Evolutionary conservation across 2,329 filamentous ascomycete species (phyloP).

Genomic region (Cladosporium sphaerospermum): DNA sequence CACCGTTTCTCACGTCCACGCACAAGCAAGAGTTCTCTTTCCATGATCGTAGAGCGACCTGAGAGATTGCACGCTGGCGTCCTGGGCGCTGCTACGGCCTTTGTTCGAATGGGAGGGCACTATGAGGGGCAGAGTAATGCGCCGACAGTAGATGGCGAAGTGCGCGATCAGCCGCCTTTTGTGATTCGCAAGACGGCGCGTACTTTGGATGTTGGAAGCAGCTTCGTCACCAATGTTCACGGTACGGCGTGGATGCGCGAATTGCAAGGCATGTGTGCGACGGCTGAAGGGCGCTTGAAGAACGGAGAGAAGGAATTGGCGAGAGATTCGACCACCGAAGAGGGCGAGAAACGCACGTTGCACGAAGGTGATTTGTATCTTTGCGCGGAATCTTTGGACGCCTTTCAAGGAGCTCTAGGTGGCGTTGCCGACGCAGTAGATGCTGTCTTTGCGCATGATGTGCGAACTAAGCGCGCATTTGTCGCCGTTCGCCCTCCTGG

Average conservation of each 20-base stretch:
- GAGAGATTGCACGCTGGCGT: conserved; percentile 82
- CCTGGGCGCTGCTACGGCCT: conserved; percentile 76
- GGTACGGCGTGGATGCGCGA: conserved; percentile 92
- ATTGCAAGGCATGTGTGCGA: conserved; percentile 74
- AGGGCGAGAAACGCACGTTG: conserved; percentile 54
- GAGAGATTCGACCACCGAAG: conserved; percentile 36
- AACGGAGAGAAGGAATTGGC: conserved; percentile 71
- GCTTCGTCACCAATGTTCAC: conserved; percentile 83
- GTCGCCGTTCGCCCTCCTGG: conserved; percentile 89
- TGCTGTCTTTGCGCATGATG: conserved; percentile 59
- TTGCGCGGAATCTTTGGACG: conserved; percentile 75
- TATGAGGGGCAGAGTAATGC: conserved; percentile 66
- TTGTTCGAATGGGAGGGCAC: conserved; percentile 79
- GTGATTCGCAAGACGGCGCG: conserved; percentile 76
- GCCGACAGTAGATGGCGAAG: conserved; percentile 53
- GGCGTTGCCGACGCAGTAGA: conserved; percentile 93
- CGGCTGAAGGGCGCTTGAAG: conserved; percentile 71
- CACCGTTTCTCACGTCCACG: conserved; percentile 83
- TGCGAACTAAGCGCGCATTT: conserved; percentile 57
- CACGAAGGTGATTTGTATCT: conserved; percentile 91
- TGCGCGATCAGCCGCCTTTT: conserved; percentile 61
- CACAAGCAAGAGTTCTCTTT: conserved; percentile 63
- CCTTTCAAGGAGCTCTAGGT: conserved; percentile 84
- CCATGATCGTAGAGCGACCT: conserved; percentile 84
- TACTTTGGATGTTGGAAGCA: conserved; percentile 62